Evolutionary conservation across 768 basidiomycete genomes (phyloP).

Genomic region (Lactarius indigo): DNA sequence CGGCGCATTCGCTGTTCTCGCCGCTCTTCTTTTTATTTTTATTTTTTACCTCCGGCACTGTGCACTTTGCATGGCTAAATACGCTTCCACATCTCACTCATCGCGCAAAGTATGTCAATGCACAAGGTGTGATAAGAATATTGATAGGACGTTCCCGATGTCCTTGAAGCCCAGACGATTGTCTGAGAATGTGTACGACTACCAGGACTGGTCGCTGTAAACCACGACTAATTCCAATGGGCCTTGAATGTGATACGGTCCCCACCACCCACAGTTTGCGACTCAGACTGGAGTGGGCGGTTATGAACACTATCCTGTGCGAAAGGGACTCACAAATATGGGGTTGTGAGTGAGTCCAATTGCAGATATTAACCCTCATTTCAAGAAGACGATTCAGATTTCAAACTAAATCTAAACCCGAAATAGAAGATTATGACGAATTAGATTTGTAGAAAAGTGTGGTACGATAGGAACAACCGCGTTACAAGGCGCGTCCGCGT

Average conservation of each 20-base stretch:
- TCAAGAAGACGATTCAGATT: background rate
- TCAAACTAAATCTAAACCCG: background rate
- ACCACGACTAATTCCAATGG: background rate
- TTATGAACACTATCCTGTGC: no score
- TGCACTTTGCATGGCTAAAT: background rate
- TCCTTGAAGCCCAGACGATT: background rate
- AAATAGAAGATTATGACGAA: background rate
- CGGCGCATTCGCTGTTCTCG: background rate
- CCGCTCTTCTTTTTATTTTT: no score
- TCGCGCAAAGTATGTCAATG: background rate
- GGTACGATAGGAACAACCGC: background rate
- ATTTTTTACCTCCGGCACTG: background rate
- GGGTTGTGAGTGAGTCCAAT: background rate
- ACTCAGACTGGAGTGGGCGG: background rate
- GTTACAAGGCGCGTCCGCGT: background rate
- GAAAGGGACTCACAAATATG: background rate
- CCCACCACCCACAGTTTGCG: background rate
- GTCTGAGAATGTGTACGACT: background rate
- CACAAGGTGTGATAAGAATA: background rate
- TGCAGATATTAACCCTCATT: background rate
- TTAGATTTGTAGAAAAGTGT: background rate
- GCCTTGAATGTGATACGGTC: no score
- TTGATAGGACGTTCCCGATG: background rate
- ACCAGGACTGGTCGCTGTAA: background rate
- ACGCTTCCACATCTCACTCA: constrained; percentile 6